Conservation (phyloP, 1,284 basidiomycete genomes). For the Trichosporon ovoides region DNA sequence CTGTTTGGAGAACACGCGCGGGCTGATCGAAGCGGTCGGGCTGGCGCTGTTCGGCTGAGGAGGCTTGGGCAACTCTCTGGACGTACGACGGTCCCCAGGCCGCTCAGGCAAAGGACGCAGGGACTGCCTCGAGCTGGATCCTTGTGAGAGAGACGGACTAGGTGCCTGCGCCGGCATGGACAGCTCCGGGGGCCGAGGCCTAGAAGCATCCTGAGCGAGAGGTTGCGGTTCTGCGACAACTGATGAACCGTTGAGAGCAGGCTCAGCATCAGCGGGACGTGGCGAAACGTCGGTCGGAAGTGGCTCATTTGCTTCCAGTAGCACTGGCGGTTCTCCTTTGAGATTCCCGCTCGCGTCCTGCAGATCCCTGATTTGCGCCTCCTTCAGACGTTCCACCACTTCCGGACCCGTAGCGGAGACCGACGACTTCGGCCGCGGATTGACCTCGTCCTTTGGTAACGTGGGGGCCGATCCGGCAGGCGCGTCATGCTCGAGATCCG, state of each 20-base stretch:
- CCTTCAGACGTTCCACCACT: background rate
- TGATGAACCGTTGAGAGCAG: background rate
- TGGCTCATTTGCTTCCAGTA: background rate
- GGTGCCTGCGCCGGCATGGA: background rate
- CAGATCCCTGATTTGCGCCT: background rate
- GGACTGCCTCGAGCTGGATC: background rate
- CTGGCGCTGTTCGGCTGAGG: background rate
- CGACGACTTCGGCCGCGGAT: background rate
- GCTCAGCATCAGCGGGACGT: background rate
- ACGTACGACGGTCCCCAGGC: background rate
- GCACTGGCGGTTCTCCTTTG: background rate
- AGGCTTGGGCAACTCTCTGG: background rate
- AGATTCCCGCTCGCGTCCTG: background rate
- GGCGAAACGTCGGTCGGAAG: background rate
- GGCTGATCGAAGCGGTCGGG: background rate
- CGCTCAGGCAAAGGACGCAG: background rate
- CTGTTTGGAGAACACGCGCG: background rate
- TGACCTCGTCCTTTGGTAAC: background rate
- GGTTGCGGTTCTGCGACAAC: background rate
- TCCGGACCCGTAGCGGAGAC: background rate
- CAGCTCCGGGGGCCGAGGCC: background rate
- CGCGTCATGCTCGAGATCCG: background rate
- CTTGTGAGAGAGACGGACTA: background rate
- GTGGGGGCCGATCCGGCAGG: background rate
- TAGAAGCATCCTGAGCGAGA: background rate